These are phyloP conservation scores for Antarctomyces pellizariae DNA, from an alignment of 495 filamentous ascomycete genomes.

Conservation along the genomic window DNA sequence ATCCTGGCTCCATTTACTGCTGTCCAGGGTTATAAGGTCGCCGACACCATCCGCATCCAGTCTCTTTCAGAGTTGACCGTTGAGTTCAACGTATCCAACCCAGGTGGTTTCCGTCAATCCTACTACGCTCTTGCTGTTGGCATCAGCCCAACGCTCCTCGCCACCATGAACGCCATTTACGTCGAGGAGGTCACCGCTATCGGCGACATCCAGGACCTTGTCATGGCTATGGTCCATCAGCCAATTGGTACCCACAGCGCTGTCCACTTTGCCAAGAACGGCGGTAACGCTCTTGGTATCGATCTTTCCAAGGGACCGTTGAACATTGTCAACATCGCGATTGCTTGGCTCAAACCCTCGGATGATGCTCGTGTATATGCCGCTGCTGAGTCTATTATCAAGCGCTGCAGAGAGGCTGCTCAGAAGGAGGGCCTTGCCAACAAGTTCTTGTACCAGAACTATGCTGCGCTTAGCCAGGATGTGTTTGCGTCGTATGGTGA, in stretches of 20 bases:
- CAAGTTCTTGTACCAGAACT: conserved; percentile 17
- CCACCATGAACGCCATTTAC: conserved; percentile 17
- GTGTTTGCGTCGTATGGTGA: conserved; percentile 22
- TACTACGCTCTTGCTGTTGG: conserved; percentile 20
- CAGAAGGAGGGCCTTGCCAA: conserved; percentile 15
- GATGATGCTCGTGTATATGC: conserved; percentile 16
- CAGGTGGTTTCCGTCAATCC: conserved; percentile 18
- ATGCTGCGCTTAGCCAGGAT: conserved; percentile 18
- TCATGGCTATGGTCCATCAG: conserved; percentile 24
- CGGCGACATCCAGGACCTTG: conserved; percentile 15
- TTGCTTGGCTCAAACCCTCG: conserved; percentile 13
- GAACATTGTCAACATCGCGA: conserved; percentile 14
- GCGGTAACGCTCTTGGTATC: conserved; percentile 30
- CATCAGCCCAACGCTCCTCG: conserved; percentile 15
- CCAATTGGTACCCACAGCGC: conserved; percentile 19
- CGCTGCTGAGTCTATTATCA: conserved; percentile 13
- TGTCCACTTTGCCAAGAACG: conserved; percentile 17
- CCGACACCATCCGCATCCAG: conserved; percentile 17
- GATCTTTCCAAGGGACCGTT: conserved; percentile 16
- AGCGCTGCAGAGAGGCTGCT: conserved; percentile 16
- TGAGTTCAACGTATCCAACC: conserved; percentile 19
- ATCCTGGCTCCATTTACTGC: conserved; percentile 18
- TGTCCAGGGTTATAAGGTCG: conserved; percentile 11
- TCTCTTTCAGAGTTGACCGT: conserved; percentile 21
- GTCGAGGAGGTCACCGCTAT: conserved; percentile 15